phyloP scores from a whole-genome alignment of 2,329 filamentous ascomycete genomes.

The Talaromyces verruculosus region DNA sequence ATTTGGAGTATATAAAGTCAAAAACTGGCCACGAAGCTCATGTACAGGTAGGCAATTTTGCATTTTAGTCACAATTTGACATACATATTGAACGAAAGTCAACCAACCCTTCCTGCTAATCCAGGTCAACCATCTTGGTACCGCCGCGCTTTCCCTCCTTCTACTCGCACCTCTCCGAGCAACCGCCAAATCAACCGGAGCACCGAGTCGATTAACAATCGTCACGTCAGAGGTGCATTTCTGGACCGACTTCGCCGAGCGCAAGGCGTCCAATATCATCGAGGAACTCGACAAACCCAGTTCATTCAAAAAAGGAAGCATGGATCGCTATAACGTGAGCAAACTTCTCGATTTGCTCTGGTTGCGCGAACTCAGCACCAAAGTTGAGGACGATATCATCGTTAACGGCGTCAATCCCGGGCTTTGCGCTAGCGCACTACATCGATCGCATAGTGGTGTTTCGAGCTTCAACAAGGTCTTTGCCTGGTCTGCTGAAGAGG shows the following conservation, averaged over 20 bases:
- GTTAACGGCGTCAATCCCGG: constrained; percentile 54
- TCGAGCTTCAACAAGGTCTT: neutral
- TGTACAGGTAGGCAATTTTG: neutral
- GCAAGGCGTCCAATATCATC: constrained; percentile 35
- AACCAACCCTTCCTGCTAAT: neutral
- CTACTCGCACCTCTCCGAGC: neutral
- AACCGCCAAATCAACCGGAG: neutral
- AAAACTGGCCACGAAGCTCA: constrained; percentile 28
- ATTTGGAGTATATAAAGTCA: neutral
- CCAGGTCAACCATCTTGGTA: neutral
- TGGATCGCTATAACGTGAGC: constrained; percentile 42
- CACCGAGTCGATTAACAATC: neutral
- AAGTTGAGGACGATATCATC: constrained; percentile 38
- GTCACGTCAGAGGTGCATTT: constrained; percentile 6
- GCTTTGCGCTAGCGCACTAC: constrained; percentile 41
- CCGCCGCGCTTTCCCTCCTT: neutral
- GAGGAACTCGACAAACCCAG: constrained; percentile 32
- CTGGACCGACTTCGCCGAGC: constrained; percentile 10
- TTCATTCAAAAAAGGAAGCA: constrained; percentile 28
- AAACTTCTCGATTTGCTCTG: constrained; percentile 49
- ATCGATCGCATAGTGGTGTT: neutral
- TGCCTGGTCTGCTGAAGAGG: constrained; percentile 3
- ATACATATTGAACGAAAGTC: neutral
- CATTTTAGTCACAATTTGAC: neutral
- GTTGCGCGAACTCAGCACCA: constrained; percentile 35